Percentiles rank a stretch among this genome's conserved stretches.
Conservation (phyloP, 441 rosid species). For the Pelargonium cotyledonis region DNA sequence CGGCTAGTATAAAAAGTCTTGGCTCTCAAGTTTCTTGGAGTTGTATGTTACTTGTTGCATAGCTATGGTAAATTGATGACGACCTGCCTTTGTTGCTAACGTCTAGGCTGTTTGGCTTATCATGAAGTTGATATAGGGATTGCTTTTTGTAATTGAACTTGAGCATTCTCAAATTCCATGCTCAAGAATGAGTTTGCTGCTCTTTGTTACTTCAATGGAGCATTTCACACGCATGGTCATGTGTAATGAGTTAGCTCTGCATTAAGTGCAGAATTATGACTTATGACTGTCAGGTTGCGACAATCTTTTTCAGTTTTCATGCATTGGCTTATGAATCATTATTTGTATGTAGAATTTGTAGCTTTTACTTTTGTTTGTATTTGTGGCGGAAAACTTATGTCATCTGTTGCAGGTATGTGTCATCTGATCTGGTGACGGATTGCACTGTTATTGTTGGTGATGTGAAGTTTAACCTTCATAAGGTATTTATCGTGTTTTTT, state of each 20-base stretch:
- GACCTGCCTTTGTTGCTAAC: too few relatives aligned
- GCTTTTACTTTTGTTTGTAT: constrained; percentile 9
- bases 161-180: too few relatives aligned
- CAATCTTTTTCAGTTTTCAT: neutral
- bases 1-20: neutral
- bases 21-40: neutral
- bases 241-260: neutral
- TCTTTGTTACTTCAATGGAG: constrained; percentile 1
- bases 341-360: neutral
- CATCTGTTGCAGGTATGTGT: constrained; percentile 51
- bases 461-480: constrained; percentile 79
- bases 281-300: neutral
- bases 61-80: too few relatives aligned
- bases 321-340: neutral
- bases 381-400: constrained; percentile 19
- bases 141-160: too few relatives aligned
- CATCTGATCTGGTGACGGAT: constrained; percentile 75
- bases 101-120: too few relatives aligned
- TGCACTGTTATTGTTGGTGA: constrained; percentile 61
- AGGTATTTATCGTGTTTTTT: constrained; percentile 38
- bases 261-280: neutral
- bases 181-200: neutral
- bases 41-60: neutral
- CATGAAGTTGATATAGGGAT: too few relatives aligned
- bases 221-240: constrained; percentile 1